Evolutionary conservation across 192 early-diverging fungal species (phyloP).

Genomic region (Gonapodya prolifera): DNA sequence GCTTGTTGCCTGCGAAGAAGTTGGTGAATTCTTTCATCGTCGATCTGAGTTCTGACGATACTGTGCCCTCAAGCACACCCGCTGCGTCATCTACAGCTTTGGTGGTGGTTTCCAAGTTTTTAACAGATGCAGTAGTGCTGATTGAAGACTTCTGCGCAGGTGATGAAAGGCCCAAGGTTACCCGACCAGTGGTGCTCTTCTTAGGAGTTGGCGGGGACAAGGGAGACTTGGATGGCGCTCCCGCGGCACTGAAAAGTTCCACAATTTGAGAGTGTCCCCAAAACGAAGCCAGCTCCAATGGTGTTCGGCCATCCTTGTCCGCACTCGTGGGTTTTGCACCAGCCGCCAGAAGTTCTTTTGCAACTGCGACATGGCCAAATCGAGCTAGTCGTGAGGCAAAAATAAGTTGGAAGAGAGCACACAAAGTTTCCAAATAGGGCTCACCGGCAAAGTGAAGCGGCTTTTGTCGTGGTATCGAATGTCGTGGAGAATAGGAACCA

Average conservation of each 20-base stretch:
- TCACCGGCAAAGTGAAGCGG: no score
- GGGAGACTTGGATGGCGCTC: background rate
- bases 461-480: no score
- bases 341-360: background rate
- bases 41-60: background rate
- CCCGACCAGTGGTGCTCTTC: background rate
- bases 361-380: background rate
- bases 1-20: background rate
- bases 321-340: background rate
- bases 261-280: background rate
- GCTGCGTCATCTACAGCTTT: background rate
- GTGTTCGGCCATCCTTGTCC: constrained; percentile 3
- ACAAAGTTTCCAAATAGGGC: no score
- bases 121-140: background rate
- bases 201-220: background rate
- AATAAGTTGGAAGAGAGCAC: no score
- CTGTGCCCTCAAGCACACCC: background rate
- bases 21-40: background rate
- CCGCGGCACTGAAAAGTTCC: background rate
- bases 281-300: background rate
- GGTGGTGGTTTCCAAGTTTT: background rate
- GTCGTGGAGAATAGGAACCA: no score
- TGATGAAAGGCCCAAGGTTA: no score
- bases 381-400: no score
- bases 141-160: background rate